These are phyloP conservation scores for Withania somnifera DNA, from an alignment of 305 asterid genomes.

Conservation along the genomic window DNA sequence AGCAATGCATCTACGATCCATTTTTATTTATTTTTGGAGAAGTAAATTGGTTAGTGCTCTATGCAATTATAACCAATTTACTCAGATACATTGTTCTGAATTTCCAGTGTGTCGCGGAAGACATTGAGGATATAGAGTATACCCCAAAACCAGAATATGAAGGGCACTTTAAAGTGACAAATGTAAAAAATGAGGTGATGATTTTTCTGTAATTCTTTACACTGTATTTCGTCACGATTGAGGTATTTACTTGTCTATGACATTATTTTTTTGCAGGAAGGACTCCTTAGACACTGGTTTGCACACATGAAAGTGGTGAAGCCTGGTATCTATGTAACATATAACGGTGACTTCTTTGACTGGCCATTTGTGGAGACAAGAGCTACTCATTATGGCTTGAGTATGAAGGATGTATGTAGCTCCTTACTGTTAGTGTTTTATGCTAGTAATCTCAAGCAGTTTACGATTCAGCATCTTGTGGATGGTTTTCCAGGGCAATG, in stretches of 20 bases:
- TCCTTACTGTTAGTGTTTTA: conserved; percentile 5
- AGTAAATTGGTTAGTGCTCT: background rate
- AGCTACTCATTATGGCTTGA: conserved; percentile 81
- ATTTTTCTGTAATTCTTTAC: background rate
- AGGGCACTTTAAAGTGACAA: conserved; percentile 78
- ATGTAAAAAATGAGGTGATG: conserved; percentile 84
- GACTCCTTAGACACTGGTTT: conserved; percentile 78
- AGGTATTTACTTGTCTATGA: conserved; percentile 3
- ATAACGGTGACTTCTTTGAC: conserved; percentile 97
- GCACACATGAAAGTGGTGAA: conserved; percentile 83
- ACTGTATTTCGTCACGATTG: background rate
- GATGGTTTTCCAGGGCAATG: background rate
- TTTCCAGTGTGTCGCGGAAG: conserved; percentile 91
- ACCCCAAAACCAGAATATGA: conserved; percentile 96
- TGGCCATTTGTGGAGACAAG: conserved; percentile 96
- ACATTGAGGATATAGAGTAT: conserved; percentile 91
- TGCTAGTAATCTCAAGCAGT: background rate
- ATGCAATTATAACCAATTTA: background rate
- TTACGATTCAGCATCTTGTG: background rate
- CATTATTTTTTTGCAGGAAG: conserved; percentile 41
- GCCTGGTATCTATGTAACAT: conserved; percentile 95
- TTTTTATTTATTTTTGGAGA: background rate
- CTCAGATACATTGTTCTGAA: background rate
- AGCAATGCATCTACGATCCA: background rate
- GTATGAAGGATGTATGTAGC: conserved; percentile 58